These are phyloP conservation scores for Pogostemon cablin DNA, from an alignment of 257 asterid genomes.

Conservation along the genomic window DNA sequence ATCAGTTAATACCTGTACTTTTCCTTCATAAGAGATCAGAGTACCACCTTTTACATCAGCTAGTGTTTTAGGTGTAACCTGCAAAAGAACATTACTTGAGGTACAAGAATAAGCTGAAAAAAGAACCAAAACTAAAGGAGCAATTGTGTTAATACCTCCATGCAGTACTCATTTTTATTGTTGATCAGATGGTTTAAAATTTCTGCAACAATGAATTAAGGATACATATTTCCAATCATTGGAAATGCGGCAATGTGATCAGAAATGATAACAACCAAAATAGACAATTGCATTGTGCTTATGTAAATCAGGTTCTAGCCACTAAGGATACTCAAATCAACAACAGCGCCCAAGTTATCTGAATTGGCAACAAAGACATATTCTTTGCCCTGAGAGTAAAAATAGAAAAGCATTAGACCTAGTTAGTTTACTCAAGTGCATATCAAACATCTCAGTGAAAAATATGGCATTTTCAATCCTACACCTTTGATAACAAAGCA, in stretches of 20 bases:
- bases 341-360: constrained; percentile 96
- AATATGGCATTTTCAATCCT: constrained; percentile 30
- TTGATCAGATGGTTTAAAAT: constrained; percentile 82
- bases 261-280: background rate
- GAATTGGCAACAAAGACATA: constrained; percentile 93
- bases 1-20: constrained; percentile 71
- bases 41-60: constrained; percentile 99
- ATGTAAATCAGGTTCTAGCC: constrained; percentile 20
- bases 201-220: constrained; percentile 68
- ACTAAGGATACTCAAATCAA: constrained; percentile 94
- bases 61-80: constrained; percentile 98
- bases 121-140: constrained; percentile 15
- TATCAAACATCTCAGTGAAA: constrained; percentile 21
- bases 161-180: constrained; percentile 94
- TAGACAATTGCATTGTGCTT: background rate
- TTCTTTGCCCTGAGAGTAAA: constrained; percentile 80
- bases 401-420: constrained; percentile 18
- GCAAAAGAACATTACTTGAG: constrained; percentile 35
- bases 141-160: constrained; percentile 68
- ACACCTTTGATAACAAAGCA: constrained; percentile 79
- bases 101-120: constrained; percentile 2
- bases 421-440: constrained; percentile 10
- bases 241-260: constrained; percentile 6
- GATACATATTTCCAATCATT: constrained; percentile 35
- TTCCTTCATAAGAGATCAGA: constrained; percentile 87